A percentile compares a stretch with the other conserved stretches of the same genome.
Conservation (phyloP, 345 rosid genomes). For the Psidium guajava region DNA sequence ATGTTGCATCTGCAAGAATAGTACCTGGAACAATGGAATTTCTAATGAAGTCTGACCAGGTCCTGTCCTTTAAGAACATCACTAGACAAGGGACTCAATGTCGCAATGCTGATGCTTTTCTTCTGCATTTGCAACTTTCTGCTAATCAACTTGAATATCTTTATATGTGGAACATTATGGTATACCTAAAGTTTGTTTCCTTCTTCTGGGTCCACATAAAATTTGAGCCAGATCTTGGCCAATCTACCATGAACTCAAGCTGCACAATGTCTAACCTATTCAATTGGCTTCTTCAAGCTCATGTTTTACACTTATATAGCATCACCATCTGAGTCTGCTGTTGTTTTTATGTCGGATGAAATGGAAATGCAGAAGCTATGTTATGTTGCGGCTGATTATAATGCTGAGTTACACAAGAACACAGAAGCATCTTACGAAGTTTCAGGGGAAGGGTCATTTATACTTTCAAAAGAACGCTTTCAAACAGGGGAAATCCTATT, state of each 20-base stretch:
- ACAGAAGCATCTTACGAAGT: constrained; percentile 56
- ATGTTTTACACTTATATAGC: neutral
- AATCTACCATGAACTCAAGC: neutral
- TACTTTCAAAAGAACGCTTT: constrained; percentile 78
- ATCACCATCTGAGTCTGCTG: neutral
- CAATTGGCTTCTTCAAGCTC: neutral
- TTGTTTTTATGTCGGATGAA: constrained; percentile 5
- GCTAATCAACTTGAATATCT: neutral
- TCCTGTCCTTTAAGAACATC: neutral
- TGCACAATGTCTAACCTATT: neutral
- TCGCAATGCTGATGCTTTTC: neutral
- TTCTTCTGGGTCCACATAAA: neutral
- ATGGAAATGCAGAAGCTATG: constrained; percentile 55
- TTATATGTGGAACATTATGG: neutral
- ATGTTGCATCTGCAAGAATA: neutral
- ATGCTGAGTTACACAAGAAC: constrained; percentile 50
- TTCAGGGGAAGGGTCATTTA: constrained; percentile 64
- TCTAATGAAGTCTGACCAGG: neutral
- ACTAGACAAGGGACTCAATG: neutral
- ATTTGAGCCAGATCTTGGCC: neutral
- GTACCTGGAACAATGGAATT: neutral
- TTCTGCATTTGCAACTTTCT: neutral
- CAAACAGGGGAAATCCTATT: constrained; percentile 89
- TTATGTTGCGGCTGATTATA: constrained; percentile 81
- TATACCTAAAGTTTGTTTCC: neutral